Evolutionary conservation across 768 basidiomycete genomes (phyloP).

Genomic region (Gautieria morchelliformis): DNA sequence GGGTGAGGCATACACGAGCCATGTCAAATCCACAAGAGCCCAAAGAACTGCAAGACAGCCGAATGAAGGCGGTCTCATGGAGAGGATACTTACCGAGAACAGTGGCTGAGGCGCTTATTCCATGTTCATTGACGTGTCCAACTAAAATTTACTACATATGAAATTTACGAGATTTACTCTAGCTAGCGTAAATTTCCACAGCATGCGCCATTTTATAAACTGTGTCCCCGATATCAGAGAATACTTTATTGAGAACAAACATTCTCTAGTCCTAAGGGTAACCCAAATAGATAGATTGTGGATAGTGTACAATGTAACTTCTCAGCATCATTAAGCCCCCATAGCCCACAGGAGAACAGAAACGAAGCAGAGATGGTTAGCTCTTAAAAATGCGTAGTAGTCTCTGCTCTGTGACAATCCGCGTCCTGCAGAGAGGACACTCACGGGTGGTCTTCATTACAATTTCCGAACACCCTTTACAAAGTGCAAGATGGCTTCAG

Average conservation of each 20-base stretch:
- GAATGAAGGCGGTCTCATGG: background rate
- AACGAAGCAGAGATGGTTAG: conserved; percentile 12
- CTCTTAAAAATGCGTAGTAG: conserved; percentile 68
- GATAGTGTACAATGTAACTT: background rate
- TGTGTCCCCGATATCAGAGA: too few relatives aligned
- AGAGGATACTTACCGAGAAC: background rate
- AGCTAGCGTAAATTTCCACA: too few relatives aligned
- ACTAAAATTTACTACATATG: background rate
- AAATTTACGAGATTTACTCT: too few relatives aligned
- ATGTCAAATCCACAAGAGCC: background rate
- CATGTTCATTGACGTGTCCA: conserved; percentile 2
- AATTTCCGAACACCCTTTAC: conserved; percentile 66
- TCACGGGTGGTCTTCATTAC: conserved; percentile 73
- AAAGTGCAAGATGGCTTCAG: conserved; percentile 71
- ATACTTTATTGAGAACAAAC: too few relatives aligned
- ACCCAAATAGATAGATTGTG: background rate
- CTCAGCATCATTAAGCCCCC: background rate
- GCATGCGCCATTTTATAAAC: too few relatives aligned
- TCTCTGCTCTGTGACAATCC: conserved; percentile 76
- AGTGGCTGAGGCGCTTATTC: conserved; percentile 1
- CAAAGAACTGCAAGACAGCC: background rate
- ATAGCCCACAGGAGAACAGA: background rate
- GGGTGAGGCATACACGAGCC: conserved; percentile 21
- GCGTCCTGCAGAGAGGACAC: conserved; percentile 84
- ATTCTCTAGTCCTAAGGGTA: background rate